Evolutionary conservation across 1,284 basidiomycete genomes (phyloP).

Genomic region (Hemileia vastatrix): DNA sequence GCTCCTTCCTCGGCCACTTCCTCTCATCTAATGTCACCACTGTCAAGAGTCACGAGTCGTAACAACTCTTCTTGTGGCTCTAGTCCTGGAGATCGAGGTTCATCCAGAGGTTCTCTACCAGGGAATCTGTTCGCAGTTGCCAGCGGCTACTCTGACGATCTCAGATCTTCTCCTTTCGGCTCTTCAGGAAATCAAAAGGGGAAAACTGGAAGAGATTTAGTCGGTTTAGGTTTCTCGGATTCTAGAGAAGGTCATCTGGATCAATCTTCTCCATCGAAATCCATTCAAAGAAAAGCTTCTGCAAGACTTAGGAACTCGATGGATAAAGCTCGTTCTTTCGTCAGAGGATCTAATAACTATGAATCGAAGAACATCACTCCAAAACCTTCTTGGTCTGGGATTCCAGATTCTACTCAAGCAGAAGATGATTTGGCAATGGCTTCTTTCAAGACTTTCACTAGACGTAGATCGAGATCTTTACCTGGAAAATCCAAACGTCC

Average conservation of each 20-base stretch:
- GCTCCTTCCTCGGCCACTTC: neutral
- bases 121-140: neutral
- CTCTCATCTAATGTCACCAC: neutral
- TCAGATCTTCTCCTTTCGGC: neutral
- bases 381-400: neutral
- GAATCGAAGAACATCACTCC: neutral
- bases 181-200: neutral
- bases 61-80: neutral
- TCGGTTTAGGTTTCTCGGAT: neutral
- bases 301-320: neutral
- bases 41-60: neutral
- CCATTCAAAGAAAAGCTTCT: neutral
- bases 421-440: neutral
- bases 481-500: neutral
- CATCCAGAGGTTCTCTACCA: neutral
- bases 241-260: too few species aligned
- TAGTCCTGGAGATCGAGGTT: neutral
- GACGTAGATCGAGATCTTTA: neutral
- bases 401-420: neutral
- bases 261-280: neutral
- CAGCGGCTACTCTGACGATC: neutral
- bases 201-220: neutral
- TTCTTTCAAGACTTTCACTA: neutral
- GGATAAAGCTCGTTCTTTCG: neutral
- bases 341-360: neutral